Evolutionary conservation across 2,329 filamentous ascomycete genomes (phyloP).

Genomic region (Clonostachys sp.): DNA sequence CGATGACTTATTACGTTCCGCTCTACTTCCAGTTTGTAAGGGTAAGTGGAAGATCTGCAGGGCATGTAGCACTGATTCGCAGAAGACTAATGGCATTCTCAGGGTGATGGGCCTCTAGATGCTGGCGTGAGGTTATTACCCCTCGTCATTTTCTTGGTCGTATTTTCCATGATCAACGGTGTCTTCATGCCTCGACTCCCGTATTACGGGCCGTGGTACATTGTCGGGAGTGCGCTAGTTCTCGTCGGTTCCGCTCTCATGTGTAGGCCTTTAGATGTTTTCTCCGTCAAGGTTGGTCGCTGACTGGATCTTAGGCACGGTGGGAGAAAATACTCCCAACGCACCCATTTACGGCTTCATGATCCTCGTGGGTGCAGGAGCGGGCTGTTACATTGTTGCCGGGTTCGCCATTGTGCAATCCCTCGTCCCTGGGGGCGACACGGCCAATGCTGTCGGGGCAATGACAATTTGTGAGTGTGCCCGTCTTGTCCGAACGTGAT

Average conservation of each 20-base stretch:
- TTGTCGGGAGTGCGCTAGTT: conserved; percentile 22
- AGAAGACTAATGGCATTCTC: too few species aligned
- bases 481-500: neutral
- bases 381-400: conserved; percentile 27
- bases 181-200: conserved; percentile 22
- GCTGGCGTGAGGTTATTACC: conserved; percentile 31
- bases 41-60: neutral
- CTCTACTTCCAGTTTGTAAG: conserved; percentile 41
- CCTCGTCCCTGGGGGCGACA: conserved; percentile 18
- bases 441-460: conserved; percentile 23
- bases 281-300: too few species aligned
- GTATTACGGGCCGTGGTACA: conserved; percentile 29
- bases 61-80: neutral
- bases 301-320: conserved; percentile 11
- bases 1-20: conserved; percentile 36
- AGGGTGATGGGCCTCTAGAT: conserved; percentile 27
- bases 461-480: conserved; percentile 17
- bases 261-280: conserved; percentile 9
- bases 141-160: conserved; percentile 26
- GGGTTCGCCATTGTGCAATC: conserved; percentile 27
- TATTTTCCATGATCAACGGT: conserved; percentile 26
- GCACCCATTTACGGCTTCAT: conserved; percentile 22
- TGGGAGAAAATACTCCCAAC: conserved; percentile 14
- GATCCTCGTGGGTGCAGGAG: conserved; percentile 32
- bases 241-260: conserved; percentile 24